Percentiles rank a stretch among this genome's conserved stretches.
Conservation (phyloP, 176 grass and related monocot genomes). For the Ensete ventricosum region DNA sequence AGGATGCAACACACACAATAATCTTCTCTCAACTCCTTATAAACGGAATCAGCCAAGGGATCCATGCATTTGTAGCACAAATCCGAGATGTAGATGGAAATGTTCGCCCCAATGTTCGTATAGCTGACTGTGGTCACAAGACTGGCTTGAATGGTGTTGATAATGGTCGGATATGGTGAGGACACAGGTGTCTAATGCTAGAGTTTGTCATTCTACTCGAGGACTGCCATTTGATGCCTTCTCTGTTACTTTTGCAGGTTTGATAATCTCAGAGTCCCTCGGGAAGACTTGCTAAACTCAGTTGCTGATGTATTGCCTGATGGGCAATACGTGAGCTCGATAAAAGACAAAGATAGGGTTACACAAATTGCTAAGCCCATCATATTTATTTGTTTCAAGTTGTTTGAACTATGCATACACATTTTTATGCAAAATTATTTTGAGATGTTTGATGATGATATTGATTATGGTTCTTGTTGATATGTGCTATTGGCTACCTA, state of each 20-base stretch:
- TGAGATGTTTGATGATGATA: not conserved
- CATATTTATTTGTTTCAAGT: not conserved
- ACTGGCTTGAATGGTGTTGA: conserved; percentile 97
- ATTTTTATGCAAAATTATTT: not conserved
- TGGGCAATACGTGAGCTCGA: conserved; percentile 85
- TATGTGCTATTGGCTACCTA: not conserved
- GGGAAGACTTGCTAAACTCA: conserved; percentile 84
- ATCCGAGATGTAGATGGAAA: conserved; percentile 77
- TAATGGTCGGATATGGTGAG: conserved; percentile 96
- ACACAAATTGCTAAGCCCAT: not conserved
- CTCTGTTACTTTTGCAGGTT: conserved; percentile 44
- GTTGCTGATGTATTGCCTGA: conserved; percentile 89
- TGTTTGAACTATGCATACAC: not conserved
- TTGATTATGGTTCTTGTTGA: not conserved
- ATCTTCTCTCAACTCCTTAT: conserved; percentile 88
- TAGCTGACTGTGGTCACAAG: conserved; percentile 98
- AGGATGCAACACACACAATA: conserved; percentile 91
- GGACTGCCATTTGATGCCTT: not conserved
- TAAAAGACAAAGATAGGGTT: conserved; percentile 78
- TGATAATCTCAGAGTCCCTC: conserved; percentile 76
- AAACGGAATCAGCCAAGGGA: conserved; percentile 82
- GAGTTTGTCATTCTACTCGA: not conserved
- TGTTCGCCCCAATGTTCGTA: conserved; percentile 59
- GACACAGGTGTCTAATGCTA: conserved; percentile 1
- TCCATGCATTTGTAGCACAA: conserved; percentile 86